Percentiles rank a stretch among this genome's conserved stretches.
phyloP scores from a whole-genome alignment of 2,329 filamentous ascomycete genomes.

The Fusarium sp. region DNA sequence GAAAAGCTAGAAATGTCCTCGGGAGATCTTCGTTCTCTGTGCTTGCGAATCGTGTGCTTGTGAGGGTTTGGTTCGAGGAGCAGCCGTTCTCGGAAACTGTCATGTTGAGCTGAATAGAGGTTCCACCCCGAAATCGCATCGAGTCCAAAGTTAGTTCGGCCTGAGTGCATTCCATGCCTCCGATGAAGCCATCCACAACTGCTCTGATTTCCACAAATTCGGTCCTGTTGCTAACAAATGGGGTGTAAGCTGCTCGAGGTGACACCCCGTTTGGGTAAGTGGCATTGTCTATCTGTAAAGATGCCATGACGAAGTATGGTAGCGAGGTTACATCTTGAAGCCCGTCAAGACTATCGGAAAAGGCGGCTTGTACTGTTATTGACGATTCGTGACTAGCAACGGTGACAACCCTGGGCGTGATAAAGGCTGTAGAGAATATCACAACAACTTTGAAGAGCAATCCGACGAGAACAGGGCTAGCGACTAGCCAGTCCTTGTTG shows the following conservation, averaged over 20 bases:
- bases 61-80: slow-evolving; percentile 31
- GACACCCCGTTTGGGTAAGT: slow-evolving; percentile 50
- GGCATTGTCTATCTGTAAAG: slow-evolving; percentile 46
- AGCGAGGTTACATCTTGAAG: slow-evolving; percentile 43
- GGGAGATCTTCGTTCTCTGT: slow-evolving; percentile 23
- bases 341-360: slow-evolving; percentile 44
- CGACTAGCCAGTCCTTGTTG: slow-evolving; percentile 53
- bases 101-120: slow-evolving; percentile 45
- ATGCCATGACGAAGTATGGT: slow-evolving; percentile 51
- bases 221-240: slow-evolving; percentile 45
- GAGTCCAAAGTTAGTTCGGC: slow-evolving; percentile 43
- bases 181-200: slow-evolving; percentile 52
- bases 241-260: slow-evolving; percentile 50
- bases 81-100: slow-evolving; percentile 43
- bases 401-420: slow-evolving; percentile 49
- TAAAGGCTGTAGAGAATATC: slow-evolving; percentile 52
- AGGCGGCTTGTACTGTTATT: slow-evolving; percentile 45
- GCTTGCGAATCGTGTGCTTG: slow-evolving; percentile 31
- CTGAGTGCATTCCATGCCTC: slow-evolving; percentile 48
- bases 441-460: slow-evolving; percentile 51
- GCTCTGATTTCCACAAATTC: slow-evolving; percentile 44
- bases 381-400: slow-evolving; percentile 39
- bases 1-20: slow-evolving; percentile 34
- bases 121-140: slow-evolving; percentile 32
- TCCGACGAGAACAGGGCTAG: slow-evolving; percentile 40